Base-by-base conservation (phyloP, 208 protist genomes). In the Crithidia expoeki region DNA sequence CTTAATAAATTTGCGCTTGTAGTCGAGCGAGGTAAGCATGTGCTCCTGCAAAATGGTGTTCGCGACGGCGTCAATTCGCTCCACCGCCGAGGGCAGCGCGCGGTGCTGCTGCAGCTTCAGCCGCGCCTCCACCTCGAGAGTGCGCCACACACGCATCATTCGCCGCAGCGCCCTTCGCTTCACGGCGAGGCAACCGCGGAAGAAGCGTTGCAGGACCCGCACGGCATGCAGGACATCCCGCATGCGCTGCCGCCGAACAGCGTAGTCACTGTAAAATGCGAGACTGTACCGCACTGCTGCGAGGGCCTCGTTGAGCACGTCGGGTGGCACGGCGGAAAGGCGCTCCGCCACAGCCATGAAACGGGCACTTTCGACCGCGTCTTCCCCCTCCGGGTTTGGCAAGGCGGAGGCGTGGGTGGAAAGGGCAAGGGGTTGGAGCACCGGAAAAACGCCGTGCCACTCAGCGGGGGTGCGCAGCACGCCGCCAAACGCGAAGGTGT, bases 11-110 rank as follows among this genome's bases (percentile, higher is more conserved):
- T 56, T 34, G 2, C 81, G 60, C 72, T 94, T 96, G 79, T 88
- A 88, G 33, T 83, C 74, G 17, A 69, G 55, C 28, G 90, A 84
- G 27, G 90, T 96, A 25, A 93, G 47, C 80, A 96, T 89, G 67
- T 94, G 83, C 38, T 93, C 78, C 81, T 92, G 89, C 44, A 96
- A 64, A 23, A 96, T 76, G 23, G n/a, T 86, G 49, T 77, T 83
- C 9, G 88, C 88, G 40, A 96, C 78, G 27, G 88, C 79, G 36
- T 84, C 80, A 21, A 94, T 77, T 17, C 79, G 79, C 64, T 88
- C 82, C 28, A 80, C 46, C 25, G 84, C 71, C 11, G 85, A 80
- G 38, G 77, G 79, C 47, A 72, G 47, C 25, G 80, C 49, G 3
- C 78, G 76, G 73, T 89, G 61, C 60, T 86, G 82, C 68, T 91